phyloP scores from a whole-genome alignment of 106 monocot species.

The Dioscorea dumetorum region DNA sequence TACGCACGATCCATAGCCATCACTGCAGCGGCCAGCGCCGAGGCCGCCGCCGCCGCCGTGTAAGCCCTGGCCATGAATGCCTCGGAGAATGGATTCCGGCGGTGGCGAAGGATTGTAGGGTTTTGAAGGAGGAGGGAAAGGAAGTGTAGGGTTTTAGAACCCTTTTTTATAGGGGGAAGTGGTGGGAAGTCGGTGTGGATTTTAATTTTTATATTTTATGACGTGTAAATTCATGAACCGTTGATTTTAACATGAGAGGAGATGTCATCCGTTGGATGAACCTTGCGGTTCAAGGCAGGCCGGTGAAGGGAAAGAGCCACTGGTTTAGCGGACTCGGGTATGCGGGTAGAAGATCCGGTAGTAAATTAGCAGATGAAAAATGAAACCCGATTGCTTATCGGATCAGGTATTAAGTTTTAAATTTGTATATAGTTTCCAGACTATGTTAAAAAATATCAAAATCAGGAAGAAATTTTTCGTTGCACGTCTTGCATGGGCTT shows the following conservation, averaged over 20 bases:
- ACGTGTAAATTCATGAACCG: neutral
- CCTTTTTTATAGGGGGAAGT: neutral
- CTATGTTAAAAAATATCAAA: too few species aligned
- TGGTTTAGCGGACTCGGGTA: too few species aligned
- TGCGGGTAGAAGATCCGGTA: neutral
- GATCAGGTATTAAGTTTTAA: neutral
- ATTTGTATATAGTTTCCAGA: neutral
- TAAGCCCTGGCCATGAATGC: constrained; percentile 8
- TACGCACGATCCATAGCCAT: constrained; percentile 32
- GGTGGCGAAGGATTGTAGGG: neutral
- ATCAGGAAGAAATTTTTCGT: too few species aligned
- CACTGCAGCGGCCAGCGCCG: constrained; percentile 28
- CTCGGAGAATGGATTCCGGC: neutral
- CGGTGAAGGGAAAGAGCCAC: neutral
- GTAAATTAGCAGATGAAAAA: neutral
- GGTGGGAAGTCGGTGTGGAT: neutral
- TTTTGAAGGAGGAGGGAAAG: neutral
- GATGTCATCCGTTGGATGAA: neutral
- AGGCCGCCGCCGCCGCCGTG: constrained; percentile 23
- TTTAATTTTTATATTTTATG: neutral
- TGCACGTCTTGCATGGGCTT: too few species aligned
- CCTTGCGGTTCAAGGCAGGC: neutral
- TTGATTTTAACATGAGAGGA: neutral
- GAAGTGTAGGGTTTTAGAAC: neutral
- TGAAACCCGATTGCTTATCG: neutral